These are phyloP conservation scores for Acanthamoeba rhysodes DNA, from an alignment of 208 protist species.

Conservation along the genomic window DNA sequence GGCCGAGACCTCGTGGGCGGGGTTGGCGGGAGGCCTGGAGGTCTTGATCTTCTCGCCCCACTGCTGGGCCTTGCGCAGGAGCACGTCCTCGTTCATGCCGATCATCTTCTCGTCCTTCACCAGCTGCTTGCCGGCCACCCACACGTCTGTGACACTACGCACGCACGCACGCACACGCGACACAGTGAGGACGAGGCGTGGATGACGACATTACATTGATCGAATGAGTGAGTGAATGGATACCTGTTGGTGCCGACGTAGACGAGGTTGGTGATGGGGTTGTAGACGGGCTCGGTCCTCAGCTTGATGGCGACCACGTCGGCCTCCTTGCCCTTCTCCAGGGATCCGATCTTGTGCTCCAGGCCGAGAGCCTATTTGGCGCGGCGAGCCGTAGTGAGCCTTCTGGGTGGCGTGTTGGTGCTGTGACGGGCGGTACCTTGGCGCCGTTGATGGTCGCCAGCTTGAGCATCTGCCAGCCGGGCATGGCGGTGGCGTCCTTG, in stretches of 20 bases:
- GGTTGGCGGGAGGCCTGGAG: conserved; percentile 19
- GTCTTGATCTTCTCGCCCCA: conserved; percentile 69
- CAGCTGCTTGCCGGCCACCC: conserved; percentile 83
- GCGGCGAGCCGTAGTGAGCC: too few species aligned
- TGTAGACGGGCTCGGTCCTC: conserved; percentile 80
- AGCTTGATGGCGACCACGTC: conserved; percentile 83
- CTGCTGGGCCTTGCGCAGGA: conserved; percentile 43
- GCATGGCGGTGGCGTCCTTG: not conserved
- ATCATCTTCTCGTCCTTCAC: conserved; percentile 78
- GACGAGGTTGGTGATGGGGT: conserved; percentile 85
- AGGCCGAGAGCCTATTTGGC: conserved; percentile 42
- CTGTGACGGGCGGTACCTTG: conserved; percentile 39
- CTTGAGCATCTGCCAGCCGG: conserved; percentile 67
- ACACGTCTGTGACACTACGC: conserved; percentile 82
- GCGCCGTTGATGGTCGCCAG: conserved; percentile 87
- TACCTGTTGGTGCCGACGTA: conserved; percentile 78
- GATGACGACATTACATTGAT: too few species aligned
- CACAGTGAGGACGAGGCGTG: not conserved
- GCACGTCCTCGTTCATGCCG: conserved; percentile 74
- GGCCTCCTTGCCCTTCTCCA: conserved; percentile 80
- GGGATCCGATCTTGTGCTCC: conserved; percentile 76
- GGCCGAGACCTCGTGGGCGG: not conserved
- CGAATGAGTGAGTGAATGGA: too few species aligned
- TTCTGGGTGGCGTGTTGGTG: too few species aligned
- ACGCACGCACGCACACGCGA: not conserved